Conservation (phyloP, 1,284 basidiomycete species). For the Malassezia psittaci region DNA sequence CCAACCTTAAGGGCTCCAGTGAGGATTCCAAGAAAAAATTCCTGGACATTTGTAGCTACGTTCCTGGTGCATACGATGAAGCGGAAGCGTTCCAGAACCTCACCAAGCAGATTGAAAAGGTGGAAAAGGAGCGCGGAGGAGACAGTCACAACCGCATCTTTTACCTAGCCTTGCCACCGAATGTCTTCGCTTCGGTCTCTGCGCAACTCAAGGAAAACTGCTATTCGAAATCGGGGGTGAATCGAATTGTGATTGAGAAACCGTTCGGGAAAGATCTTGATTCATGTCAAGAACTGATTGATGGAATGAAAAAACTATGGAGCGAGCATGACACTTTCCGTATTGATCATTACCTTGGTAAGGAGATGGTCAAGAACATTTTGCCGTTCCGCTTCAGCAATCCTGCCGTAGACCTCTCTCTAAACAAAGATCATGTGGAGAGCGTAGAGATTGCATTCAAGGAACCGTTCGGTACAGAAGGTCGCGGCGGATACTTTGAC, state of each 20-base stretch:
- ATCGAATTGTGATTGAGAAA: constrained; percentile 46
- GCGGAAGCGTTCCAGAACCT: constrained; percentile 39
- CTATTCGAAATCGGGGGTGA: constrained; percentile 36
- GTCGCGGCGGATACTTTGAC: constrained; percentile 50
- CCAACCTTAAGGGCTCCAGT: constrained; percentile 29
- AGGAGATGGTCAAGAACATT: constrained; percentile 48
- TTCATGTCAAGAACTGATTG: constrained; percentile 42
- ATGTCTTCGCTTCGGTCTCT: constrained; percentile 44
- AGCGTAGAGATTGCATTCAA: constrained; percentile 49
- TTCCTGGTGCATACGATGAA: constrained; percentile 44
- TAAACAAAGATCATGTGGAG: constrained; percentile 47
- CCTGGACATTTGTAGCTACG: constrained; percentile 38
- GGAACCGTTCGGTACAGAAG: constrained; percentile 49
- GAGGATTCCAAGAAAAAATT: constrained; percentile 30
- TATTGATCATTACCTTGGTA: constrained; percentile 47
- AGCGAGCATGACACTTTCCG: constrained; percentile 47
- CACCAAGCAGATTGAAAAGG: constrained; percentile 32
- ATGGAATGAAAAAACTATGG: constrained; percentile 43
- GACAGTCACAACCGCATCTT: constrained; percentile 36
- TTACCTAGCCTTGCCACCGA: constrained; percentile 46
- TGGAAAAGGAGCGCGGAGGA: constrained; percentile 25
- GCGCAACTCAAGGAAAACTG: constrained; percentile 40
- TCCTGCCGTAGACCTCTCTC: constrained; percentile 40
- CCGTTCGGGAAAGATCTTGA: constrained; percentile 46
- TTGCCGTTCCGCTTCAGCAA: constrained; percentile 44